Conservation (phyloP, 352 stramenopile genomes). For the Globisporangium middletonii region DNA sequence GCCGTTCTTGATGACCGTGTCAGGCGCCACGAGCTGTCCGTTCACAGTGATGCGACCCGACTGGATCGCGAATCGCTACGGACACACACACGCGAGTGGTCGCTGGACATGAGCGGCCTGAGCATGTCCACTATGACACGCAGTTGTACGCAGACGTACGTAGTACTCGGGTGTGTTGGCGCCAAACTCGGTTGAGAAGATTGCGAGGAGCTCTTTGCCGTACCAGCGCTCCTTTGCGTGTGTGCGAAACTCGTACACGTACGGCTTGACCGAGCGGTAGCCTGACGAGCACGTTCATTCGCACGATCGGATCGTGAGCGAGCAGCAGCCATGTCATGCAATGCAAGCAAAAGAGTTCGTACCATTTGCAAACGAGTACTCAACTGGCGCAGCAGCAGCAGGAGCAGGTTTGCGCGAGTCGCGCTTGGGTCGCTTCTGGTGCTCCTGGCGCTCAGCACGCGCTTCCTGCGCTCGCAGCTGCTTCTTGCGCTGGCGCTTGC, state of each 20-base stretch:
- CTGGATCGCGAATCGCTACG: slow-evolving; percentile 87
- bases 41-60: slow-evolving; percentile 94
- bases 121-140: slow-evolving; percentile 3
- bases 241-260: slow-evolving; percentile 95
- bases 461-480: slow-evolving; percentile 21
- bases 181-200: slow-evolving; percentile 88
- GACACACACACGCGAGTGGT: slow-evolving; percentile 2
- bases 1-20: slow-evolving; percentile 87
- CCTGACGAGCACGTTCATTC: slow-evolving; percentile 23
- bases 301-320: background rate
- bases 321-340: background rate
- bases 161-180: slow-evolving; percentile 86
- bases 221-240: slow-evolving; percentile 95
- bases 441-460: slow-evolving; percentile 12
- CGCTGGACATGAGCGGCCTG: too few species aligned
- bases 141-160: slow-evolving; percentile 21
- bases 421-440: slow-evolving; percentile 7
- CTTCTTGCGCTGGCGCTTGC: slow-evolving; percentile 47
- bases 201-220: slow-evolving; percentile 82
- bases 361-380: slow-evolving; percentile 64
- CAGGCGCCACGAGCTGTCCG: slow-evolving; percentile 57
- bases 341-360: background rate
- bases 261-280: slow-evolving; percentile 87
- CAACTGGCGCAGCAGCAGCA: slow-evolving; percentile 19
- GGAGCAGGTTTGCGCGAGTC: slow-evolving; percentile 28